Base-by-base conservation (phyloP, 176 grass and related monocot species). In the Aechmea fasciata region DNA sequence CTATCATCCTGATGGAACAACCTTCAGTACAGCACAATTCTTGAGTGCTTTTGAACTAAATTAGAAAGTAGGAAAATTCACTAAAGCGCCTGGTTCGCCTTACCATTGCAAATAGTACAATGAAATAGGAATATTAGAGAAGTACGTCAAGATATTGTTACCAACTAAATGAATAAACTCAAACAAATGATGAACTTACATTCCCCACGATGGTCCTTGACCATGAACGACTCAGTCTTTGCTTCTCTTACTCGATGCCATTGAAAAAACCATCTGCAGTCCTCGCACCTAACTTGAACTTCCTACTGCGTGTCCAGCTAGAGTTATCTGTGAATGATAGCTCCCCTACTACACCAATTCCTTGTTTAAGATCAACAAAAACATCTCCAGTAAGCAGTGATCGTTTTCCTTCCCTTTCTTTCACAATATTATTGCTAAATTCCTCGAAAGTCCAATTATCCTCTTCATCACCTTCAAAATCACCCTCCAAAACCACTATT, bases 141-240 rank as follows among this genome's bases (percentile, higher is more conserved):
- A 72, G 25, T 48, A 49, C 17, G 63, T 49, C 57, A 75, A 73
- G 69, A 23, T 29, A 80, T 47, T 41, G 66, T 57, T 70, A 63
- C 24, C 57, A 50, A 50, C 41, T 11, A n/a, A 64, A n/a, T 63
- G 33, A 55, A 19, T 64, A 85, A 73, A 75, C 63, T 52, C 47
- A 53, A 69, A 81, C 64, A 2, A 13, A 17, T 3, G 3, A 50
- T 69, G 66, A 73, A 92, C 89, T 92, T 79, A 97, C 94, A 83
- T 79, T 97, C 94, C 77, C 94, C 94, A 73, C 94, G 94, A 71
- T 97, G 94, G 63, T 97, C 94, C 74, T 97, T 99, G 47, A 97
- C 89, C 77, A 90, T 72, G 79, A 97, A 97, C 51, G 89, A 71
- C 55, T 92, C 89, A 6, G 86, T 83, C 70, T 81, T 87, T 69